phyloP scores from a whole-genome alignment of 768 basidiomycete genomes.

The Boletellus ananas region DNA sequence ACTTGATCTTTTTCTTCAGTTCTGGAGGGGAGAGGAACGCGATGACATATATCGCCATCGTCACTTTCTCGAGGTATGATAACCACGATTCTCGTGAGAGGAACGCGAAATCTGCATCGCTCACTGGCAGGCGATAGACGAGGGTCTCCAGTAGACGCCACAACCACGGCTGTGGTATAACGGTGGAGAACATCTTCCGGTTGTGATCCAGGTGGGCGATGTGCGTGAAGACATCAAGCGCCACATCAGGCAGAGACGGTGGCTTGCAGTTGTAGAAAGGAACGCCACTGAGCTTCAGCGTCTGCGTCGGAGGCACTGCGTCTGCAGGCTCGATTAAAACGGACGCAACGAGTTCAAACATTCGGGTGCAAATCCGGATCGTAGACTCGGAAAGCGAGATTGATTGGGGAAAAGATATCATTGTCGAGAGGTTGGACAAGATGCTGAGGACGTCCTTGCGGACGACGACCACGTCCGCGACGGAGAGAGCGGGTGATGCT shows the following conservation, averaged over 20 bases:
- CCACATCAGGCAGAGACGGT: conserved; percentile 61
- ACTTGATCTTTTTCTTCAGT: conserved; percentile 67
- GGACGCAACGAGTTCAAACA: conserved; percentile 67
- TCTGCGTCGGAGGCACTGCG: conserved; percentile 57
- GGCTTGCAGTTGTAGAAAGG: conserved; percentile 46
- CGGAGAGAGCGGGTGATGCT: conserved; percentile 56
- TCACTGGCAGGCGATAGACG: conserved; percentile 79
- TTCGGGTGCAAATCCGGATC: conserved; percentile 49
- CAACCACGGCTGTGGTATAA: conserved; percentile 55
- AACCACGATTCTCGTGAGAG: conserved; percentile 65
- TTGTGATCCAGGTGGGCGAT: conserved; percentile 75
- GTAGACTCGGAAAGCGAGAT: conserved; percentile 40
- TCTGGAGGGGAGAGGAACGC: conserved; percentile 77
- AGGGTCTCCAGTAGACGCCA: conserved; percentile 65
- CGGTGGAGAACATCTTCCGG: conserved; percentile 63
- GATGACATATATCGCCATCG: conserved; percentile 83
- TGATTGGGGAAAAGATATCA: conserved; percentile 45
- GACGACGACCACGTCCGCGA: conserved; percentile 65
- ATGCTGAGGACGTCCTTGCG: conserved; percentile 77
- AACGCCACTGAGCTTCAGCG: conserved; percentile 50
- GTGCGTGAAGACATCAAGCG: conserved; percentile 83
- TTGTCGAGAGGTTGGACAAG: conserved; percentile 56
- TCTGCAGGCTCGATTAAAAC: conserved; percentile 71
- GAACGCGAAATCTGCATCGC: conserved; percentile 69
- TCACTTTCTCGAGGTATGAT: conserved; percentile 71